Base-by-base conservation (phyloP, 108 stramenopile genomes). In the Nitzschia sp. region DNA sequence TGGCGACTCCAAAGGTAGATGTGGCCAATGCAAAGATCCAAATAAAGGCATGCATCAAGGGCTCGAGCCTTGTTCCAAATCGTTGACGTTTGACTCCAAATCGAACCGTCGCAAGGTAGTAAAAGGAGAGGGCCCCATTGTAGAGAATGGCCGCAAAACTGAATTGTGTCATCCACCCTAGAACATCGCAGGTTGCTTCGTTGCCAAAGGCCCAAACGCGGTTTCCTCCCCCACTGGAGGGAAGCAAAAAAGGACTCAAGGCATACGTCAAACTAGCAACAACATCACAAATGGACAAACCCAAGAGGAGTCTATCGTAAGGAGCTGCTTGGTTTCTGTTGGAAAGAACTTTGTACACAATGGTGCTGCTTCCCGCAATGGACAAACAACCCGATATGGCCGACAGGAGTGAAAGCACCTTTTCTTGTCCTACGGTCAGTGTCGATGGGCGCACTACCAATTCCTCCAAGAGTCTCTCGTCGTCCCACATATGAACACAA, bases 131-230 rank as follows among this genome's bases (percentile, higher is more conserved):
- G 1, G 29, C 21, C 17, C 55, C 50, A 56, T 72, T 73, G 77
- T 78, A 78, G 15, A 25, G 44, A n/a, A 67, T 38, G n/a, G 41
- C 51, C 0, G 72, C 48, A 41, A 73, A 29, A n/a, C 46, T 12
- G 10, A 73, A 42, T n/a, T 79, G 67, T 20, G 42, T 42, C 40
- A 79, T 41, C 22, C 61, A 69, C 1, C 72, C 78, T 3, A 53
- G 37, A 17, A 59, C 15, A 10, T 62, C 37, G 34, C 78, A 79
- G 1, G 78, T 61, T 2, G 53, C 63, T 6, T 70, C 15, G 8
- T 22, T 70, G 0, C 78, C 78, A 15, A 34, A 19, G 0, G 72
- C 73, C 67, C 67, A 66, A 12, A 67, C 42, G 3, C 66, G 51
- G 20, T 17, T 34, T n/a, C 25, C 22, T 9, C 62, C 8, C 1